Conservation (phyloP, 1,284 basidiomycete genomes). For the Trametes versicolor region DNA sequence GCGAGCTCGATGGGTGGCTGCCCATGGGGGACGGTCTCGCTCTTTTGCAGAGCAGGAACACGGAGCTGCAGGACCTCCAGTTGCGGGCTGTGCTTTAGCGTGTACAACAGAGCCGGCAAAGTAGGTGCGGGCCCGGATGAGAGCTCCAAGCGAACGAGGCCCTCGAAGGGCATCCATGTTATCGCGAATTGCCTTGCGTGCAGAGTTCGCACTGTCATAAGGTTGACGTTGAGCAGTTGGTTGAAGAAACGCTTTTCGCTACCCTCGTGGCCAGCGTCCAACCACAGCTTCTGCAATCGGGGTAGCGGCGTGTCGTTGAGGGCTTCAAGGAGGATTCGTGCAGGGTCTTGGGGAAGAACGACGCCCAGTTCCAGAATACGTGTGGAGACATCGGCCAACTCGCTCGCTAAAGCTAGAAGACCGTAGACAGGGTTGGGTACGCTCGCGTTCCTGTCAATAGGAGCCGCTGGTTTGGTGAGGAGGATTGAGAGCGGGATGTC, state of each 20-base stretch:
- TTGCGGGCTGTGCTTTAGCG: constrained; percentile 16
- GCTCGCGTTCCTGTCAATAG: background rate
- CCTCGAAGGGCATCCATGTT: constrained; percentile 22
- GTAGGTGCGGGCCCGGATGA: constrained; percentile 7
- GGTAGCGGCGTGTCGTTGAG: constrained; percentile 13
- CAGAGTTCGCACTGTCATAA: constrained; percentile 20
- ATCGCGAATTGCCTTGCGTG: constrained; percentile 11
- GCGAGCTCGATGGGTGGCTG: constrained; percentile 7
- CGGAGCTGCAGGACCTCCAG: constrained; percentile 17
- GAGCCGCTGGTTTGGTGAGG: constrained; percentile 8
- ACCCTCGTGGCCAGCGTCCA: background rate
- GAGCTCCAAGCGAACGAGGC: constrained; percentile 25
- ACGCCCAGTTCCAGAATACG: constrained; percentile 27
- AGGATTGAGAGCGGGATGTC: constrained; percentile 22
- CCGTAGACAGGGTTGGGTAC: constrained; percentile 6
- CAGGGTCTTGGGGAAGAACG: constrained; percentile 1
- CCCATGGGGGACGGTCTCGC: background rate
- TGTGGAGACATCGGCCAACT: constrained; percentile 14
- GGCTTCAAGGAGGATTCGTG: constrained; percentile 8
- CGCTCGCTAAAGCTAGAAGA: constrained; percentile 20
- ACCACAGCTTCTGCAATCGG: constrained; percentile 22
- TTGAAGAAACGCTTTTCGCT: background rate
- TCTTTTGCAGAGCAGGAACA: background rate
- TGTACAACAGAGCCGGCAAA: constrained; percentile 21
- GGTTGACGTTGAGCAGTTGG: constrained; percentile 14